These are phyloP conservation scores for Sporothrix protearum DNA, from an alignment of 2,329 filamentous ascomycete species.

Conservation along the genomic window DNA sequence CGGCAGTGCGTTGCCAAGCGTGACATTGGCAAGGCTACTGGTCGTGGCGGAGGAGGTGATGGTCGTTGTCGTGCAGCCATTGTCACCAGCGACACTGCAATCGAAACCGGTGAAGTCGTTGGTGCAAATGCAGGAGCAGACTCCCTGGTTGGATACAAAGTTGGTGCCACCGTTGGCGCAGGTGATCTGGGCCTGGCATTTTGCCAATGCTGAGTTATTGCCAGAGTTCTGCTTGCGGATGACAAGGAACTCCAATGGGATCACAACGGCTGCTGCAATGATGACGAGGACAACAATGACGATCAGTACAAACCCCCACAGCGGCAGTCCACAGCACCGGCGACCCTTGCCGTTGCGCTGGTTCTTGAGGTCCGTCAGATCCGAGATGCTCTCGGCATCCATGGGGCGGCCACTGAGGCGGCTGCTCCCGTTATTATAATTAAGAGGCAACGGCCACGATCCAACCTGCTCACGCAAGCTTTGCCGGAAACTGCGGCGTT, in stretches of 20 bases:
- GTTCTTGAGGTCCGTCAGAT: conserved; percentile 17
- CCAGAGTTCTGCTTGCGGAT: conserved; percentile 46
- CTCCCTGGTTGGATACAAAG: conserved; percentile 57
- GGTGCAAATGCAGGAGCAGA: conserved; percentile 82
- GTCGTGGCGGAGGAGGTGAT: conserved; percentile 36
- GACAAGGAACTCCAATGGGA: conserved; percentile 68
- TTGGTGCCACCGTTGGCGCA: conserved; percentile 82
- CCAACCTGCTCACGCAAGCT: conserved; percentile 48
- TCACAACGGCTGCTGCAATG: conserved; percentile 74
- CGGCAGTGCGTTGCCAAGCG: conserved; percentile 74
- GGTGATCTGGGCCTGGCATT: conserved; percentile 59
- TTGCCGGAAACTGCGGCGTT: conserved; percentile 41
- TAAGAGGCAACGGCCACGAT: conserved; percentile 50
- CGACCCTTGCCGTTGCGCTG: conserved; percentile 46
- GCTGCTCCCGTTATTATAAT: conserved; percentile 29
- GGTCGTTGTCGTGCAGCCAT: conserved; percentile 53
- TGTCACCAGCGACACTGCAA: conserved; percentile 46
- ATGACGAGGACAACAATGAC: conserved; percentile 65
- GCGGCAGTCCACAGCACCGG: conserved; percentile 77
- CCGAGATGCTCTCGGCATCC: conserved; percentile 23
- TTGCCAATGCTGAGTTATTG: conserved; percentile 39
- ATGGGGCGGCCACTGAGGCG: conserved; percentile 25
- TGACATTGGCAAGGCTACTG: conserved; percentile 60
- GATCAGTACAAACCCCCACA: conserved; percentile 70
- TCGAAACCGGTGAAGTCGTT: conserved; percentile 72